Percentiles rank a stretch among this genome's conserved stretches.
phyloP scores from a whole-genome alignment of 2,329 filamentous ascomycete species.

The Penicillium sp. region DNA sequence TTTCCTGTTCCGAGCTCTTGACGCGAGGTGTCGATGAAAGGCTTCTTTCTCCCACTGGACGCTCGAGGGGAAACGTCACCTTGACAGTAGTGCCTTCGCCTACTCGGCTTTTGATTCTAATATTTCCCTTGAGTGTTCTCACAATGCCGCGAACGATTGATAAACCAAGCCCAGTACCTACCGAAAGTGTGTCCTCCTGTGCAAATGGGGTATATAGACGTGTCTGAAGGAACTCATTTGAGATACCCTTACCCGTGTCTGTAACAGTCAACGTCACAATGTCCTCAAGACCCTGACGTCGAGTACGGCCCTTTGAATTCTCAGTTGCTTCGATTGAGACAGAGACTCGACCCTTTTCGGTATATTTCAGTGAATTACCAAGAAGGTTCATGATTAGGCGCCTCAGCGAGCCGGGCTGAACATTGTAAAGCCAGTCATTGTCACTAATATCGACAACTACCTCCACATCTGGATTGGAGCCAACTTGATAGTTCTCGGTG shows the following conservation, averaged over 20 bases:
- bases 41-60: neutral
- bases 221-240: slow-evolving; percentile 18
- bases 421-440: slow-evolving; percentile 54
- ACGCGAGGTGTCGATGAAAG: neutral
- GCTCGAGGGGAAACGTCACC: neutral
- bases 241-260: slow-evolving; percentile 33
- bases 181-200: slow-evolving; percentile 18
- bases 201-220: slow-evolving; percentile 19
- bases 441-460: slow-evolving; percentile 56
- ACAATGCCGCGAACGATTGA: slow-evolving; percentile 11
- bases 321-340: slow-evolving; percentile 39
- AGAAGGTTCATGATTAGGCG: slow-evolving; percentile 64
- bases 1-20: neutral
- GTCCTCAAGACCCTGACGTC: slow-evolving; percentile 11
- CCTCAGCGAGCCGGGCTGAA: slow-evolving; percentile 55
- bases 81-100: slow-evolving; percentile 6
- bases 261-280: slow-evolving; percentile 24
- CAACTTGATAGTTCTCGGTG: neutral
- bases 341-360: slow-evolving; percentile 52
- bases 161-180: slow-evolving; percentile 22
- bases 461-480: slow-evolving; percentile 34
- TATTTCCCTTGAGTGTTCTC: slow-evolving; percentile 2
- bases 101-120: slow-evolving; percentile 7
- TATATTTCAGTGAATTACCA: slow-evolving; percentile 65
- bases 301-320: slow-evolving; percentile 29